A percentile compares a stretch with the other conserved stretches of the same genome.
These are phyloP conservation scores for Coix lacrymajobi DNA, from an alignment of 176 grass and related monocot genomes.

Conservation along the genomic window DNA sequence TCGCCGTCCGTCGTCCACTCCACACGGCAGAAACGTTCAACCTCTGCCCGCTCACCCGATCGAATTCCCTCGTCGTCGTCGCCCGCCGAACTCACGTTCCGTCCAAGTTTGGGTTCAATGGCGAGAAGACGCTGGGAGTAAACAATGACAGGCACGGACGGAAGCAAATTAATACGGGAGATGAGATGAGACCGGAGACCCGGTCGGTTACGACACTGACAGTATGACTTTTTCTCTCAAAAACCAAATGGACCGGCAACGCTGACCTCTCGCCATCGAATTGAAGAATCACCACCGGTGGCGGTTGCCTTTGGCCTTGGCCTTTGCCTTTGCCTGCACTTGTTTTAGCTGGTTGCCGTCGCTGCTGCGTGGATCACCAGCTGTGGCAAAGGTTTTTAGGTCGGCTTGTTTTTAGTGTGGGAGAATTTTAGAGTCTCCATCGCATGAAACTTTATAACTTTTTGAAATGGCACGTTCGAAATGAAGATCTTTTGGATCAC, in stretches of 20 bases:
- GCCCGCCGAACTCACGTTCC: neutral
- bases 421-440: neutral
- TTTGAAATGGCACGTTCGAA: neutral
- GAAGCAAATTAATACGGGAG: neutral
- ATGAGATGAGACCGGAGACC: neutral
- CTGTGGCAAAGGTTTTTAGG: neutral
- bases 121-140: neutral
- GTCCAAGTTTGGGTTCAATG: neutral
- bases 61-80: neutral
- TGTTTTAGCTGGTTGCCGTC: neutral
- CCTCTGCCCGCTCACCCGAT: neutral
- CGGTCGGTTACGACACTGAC: neutral
- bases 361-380: neutral
- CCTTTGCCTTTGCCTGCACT: neutral
- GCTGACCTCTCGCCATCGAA: neutral
- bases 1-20: neutral
- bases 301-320: too few species aligned
- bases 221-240: neutral
- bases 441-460: neutral
- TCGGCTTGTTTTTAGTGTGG: neutral
- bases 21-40: neutral
- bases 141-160: neutral
- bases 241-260: constrained; percentile 16
- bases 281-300: neutral
- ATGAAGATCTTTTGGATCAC: neutral